Evolutionary conservation across 495 filamentous ascomycete genomes (phyloP).

Genomic region (Paragyromitra xinjiangensis): DNA sequence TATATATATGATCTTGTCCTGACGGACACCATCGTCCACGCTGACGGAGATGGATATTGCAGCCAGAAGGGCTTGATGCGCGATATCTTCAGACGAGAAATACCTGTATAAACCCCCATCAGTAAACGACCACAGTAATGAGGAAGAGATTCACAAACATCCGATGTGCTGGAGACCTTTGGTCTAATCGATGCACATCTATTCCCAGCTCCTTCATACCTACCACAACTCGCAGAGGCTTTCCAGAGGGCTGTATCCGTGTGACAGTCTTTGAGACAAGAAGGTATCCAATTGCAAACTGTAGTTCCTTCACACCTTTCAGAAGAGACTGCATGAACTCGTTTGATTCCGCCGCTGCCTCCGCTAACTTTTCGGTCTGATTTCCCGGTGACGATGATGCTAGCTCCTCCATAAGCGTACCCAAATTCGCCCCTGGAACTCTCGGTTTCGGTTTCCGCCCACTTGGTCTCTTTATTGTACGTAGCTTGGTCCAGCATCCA

Average conservation of each 20-base stretch:
- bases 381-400: conserved; percentile 71
- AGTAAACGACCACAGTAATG: conserved; percentile 10
- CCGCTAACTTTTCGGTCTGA: conserved; percentile 76
- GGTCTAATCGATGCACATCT: conserved; percentile 91
- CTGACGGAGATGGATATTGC: conserved; percentile 91
- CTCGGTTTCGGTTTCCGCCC: conserved; percentile 26
- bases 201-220: conserved; percentile 96
- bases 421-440: conserved; percentile 70
- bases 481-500: conserved; percentile 64
- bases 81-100: conserved; percentile 90
- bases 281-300: conserved; percentile 93
- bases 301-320: conserved; percentile 92
- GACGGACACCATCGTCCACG: conserved; percentile 84
- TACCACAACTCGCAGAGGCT: conserved; percentile 79
- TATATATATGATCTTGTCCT: conserved; percentile 89
- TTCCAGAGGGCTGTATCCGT: conserved; percentile 69
- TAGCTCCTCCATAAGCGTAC: conserved; percentile 80
- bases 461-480: conserved; percentile 33
- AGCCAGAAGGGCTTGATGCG: conserved; percentile 92
- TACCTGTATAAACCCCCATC: conserved; percentile 63
- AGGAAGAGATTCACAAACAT: conserved; percentile 65
- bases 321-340: conserved; percentile 91
- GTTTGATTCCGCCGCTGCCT: conserved; percentile 89
- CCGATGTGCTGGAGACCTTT: conserved; percentile 90
- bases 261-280: conserved; percentile 81